A percentile compares a stretch with the other conserved stretches of the same genome.
These are phyloP conservation scores for Salix koriyanagi DNA, from an alignment of 345 rosid genomes.

Conservation along the genomic window DNA sequence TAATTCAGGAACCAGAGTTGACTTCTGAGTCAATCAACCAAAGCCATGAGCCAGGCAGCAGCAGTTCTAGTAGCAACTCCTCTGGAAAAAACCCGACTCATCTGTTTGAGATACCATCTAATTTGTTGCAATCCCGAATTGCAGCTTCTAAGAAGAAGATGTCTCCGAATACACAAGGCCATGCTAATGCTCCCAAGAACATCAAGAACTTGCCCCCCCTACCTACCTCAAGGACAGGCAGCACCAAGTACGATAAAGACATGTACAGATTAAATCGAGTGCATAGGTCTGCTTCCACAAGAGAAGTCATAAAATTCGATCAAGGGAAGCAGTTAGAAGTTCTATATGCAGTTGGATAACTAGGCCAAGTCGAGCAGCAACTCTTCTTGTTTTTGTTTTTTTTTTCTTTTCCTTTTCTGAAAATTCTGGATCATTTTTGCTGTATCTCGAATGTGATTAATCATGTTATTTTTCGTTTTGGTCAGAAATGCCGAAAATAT, in stretches of 20 bases:
- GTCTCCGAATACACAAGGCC: slow-evolving; percentile 20
- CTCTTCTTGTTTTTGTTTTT: background rate
- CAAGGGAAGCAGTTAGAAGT: slow-evolving; percentile 32
- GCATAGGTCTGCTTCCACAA: slow-evolving; percentile 44
- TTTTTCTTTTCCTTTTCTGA: background rate
- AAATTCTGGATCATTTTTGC: background rate
- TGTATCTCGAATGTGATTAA: background rate
- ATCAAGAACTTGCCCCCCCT: slow-evolving; percentile 35
- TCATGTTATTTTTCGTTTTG: too few species aligned
- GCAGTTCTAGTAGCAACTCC: slow-evolving; percentile 26
- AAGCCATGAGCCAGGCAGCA: slow-evolving; percentile 34
- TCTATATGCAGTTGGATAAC: slow-evolving; percentile 25
- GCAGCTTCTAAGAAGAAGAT: slow-evolving; percentile 16
- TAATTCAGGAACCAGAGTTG: slow-evolving; percentile 32
- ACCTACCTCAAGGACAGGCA: slow-evolving; percentile 27
- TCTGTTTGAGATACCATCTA: slow-evolving; percentile 14
- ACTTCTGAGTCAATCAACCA: background rate
- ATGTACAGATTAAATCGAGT: slow-evolving; percentile 36
- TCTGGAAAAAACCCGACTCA: slow-evolving; percentile 25
- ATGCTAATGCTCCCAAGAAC: slow-evolving; percentile 15
- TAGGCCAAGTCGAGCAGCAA: slow-evolving; percentile 14
- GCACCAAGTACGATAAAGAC: slow-evolving; percentile 12
- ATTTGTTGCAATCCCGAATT: slow-evolving; percentile 18
- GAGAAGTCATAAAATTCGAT: slow-evolving; percentile 41
- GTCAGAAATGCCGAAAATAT: too few species aligned